Evolutionary conservation across 2,329 filamentous ascomycete genomes (phyloP).

Genomic region (Tolypocladium ophioglossoides): DNA sequence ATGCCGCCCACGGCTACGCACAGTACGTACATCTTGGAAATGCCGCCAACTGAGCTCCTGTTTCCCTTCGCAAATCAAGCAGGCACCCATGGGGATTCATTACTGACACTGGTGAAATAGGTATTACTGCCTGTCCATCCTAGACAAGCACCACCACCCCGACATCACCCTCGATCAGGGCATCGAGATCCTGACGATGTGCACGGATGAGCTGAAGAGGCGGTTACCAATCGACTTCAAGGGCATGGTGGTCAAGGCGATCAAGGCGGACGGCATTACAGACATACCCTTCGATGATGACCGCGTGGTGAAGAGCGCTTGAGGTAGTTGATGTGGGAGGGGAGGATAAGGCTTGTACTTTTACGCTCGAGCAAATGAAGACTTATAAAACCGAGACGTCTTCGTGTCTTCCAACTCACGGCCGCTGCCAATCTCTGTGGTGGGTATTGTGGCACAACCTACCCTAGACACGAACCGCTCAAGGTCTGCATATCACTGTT

Average conservation of each 20-base stretch:
- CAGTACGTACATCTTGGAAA: conserved; percentile 50
- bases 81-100: neutral
- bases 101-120: conserved; percentile 25
- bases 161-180: conserved; percentile 84
- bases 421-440: too few relatives aligned
- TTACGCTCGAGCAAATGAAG: conserved; percentile 15
- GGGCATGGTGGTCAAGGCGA: conserved; percentile 85
- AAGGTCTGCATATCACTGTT: neutral
- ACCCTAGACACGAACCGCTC: neutral
- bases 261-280: conserved; percentile 86
- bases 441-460: neutral
- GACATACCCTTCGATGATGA: conserved; percentile 81
- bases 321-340: conserved; percentile 12
- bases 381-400: neutral
- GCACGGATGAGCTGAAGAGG: conserved; percentile 93
- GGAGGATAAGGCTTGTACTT: conserved; percentile 22
- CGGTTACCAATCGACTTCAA: conserved; percentile 98
- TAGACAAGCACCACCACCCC: conserved; percentile 97
- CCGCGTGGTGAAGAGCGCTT: conserved; percentile 55
- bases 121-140: conserved; percentile 95
- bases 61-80: neutral
- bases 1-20: conserved; percentile 95
- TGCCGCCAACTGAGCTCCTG: neutral
- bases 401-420: neutral
- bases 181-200: conserved; percentile 86